Percentiles rank a stretch among this genome's conserved stretches.
phyloP scores from a whole-genome alignment of 495 filamentous ascomycete genomes.

The Lentithecium fluviatile region DNA sequence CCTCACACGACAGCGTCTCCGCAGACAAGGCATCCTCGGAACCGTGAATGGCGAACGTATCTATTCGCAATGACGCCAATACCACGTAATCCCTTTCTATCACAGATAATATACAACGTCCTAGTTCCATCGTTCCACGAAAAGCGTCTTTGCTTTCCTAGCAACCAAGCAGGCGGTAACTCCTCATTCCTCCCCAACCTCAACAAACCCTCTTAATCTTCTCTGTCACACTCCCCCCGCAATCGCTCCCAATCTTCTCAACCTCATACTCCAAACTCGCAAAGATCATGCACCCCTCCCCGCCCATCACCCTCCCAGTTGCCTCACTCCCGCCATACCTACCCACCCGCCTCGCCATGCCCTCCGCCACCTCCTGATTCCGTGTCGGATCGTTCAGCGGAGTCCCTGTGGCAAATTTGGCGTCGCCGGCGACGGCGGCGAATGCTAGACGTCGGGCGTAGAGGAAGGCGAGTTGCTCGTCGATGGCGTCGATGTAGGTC shows the following conservation, averaged over 20 bases:
- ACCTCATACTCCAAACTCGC: slow-evolving; percentile 1
- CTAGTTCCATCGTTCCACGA: too few species aligned
- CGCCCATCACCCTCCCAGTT: not conserved
- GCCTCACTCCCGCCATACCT: not conserved
- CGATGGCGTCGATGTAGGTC: not conserved
- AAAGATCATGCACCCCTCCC: not conserved
- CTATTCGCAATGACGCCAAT: too few species aligned
- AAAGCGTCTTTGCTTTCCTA: too few species aligned
- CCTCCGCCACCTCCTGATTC: not conserved
- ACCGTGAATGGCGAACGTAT: too few species aligned
- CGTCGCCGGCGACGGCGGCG: not conserved
- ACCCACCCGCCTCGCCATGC: not conserved
- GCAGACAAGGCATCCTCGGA: too few species aligned
- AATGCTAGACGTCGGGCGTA: not conserved
- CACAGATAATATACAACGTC: too few species aligned
- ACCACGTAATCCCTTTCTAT: too few species aligned
- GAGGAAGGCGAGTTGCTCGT: slow-evolving; percentile 1
- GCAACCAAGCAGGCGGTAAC: too few species aligned
- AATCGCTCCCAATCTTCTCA: not conserved
- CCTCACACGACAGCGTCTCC: too few species aligned
- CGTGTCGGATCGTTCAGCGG: not conserved
- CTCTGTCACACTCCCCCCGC: not conserved
- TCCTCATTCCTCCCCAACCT: too few species aligned
- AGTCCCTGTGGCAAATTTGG: not conserved
- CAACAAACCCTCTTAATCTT: too few species aligned